Conservation (phyloP, 768 basidiomycete genomes). For the Boletus insuetus region DNA sequence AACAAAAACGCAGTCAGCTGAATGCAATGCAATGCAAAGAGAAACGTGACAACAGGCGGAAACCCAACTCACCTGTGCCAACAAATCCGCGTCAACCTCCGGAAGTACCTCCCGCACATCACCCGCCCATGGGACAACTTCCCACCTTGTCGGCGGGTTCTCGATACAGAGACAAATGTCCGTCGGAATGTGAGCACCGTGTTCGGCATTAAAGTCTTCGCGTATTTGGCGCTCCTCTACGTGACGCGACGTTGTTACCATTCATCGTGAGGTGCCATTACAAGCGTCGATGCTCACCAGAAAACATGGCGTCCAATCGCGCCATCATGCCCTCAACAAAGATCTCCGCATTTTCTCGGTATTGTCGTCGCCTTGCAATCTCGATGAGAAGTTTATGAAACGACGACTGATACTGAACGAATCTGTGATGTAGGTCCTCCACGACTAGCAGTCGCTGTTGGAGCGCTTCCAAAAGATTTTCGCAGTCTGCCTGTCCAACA, state of each 20-base stretch:
- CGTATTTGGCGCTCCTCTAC: slow-evolving; percentile 68
- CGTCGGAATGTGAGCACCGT: slow-evolving; percentile 71
- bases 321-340: slow-evolving; percentile 63
- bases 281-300: slow-evolving; percentile 43
- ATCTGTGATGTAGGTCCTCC: slow-evolving; percentile 63
- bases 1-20: not conserved
- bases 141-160: slow-evolving; percentile 73
- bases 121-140: slow-evolving; percentile 56
- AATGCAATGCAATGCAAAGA: not conserved
- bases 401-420: slow-evolving; percentile 65
- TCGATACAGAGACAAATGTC: slow-evolving; percentile 78
- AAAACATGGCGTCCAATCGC: slow-evolving; percentile 62
- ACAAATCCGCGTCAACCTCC: slow-evolving; percentile 55
- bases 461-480: slow-evolving; percentile 52
- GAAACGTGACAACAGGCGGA: too few species aligned
- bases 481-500: slow-evolving; percentile 44
- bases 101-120: slow-evolving; percentile 60
- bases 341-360: slow-evolving; percentile 62
- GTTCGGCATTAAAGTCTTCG: slow-evolving; percentile 66
- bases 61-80: slow-evolving; percentile 45
- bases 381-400: slow-evolving; percentile 75
- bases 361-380: slow-evolving; percentile 64
- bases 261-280: not conserved
- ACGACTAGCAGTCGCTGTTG: slow-evolving; percentile 62
- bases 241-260: not conserved